Conservation (phyloP, 106 monocot species). For the Cymbidium sinense region DNA sequence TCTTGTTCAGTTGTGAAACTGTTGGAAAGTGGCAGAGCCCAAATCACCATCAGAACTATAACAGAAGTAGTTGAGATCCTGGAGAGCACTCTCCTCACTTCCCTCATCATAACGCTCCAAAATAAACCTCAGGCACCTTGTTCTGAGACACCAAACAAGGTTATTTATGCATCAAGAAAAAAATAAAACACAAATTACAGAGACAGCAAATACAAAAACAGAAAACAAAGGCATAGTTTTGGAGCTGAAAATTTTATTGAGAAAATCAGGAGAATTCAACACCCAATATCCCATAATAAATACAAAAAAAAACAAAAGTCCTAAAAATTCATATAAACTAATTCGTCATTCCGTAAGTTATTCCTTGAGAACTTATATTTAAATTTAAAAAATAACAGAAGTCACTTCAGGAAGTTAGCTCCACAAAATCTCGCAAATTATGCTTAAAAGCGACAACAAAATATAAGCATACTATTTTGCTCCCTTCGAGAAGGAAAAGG, state of each 20-base stretch:
- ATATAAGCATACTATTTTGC: not conserved
- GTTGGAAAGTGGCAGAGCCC: constrained; percentile 11
- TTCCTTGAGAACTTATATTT: not conserved
- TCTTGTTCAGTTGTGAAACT: constrained; percentile 36
- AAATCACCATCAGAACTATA: constrained; percentile 16
- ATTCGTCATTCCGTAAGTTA: not conserved
- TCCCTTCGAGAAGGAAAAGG: not conserved
- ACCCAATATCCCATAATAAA: not conserved
- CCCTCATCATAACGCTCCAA: not conserved
- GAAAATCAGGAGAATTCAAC: not conserved
- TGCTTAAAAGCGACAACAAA: constrained; percentile 4
- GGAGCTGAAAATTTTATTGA: not conserved
- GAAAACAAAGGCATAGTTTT: not conserved
- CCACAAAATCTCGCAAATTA: not conserved
- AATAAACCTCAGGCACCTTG: not conserved
- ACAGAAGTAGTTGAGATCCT: not conserved
- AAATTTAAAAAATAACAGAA: not conserved
- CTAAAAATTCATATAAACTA: not conserved
- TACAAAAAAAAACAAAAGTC: not conserved
- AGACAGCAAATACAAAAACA: not conserved
- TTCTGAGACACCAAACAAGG: not conserved
- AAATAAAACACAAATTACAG: not conserved
- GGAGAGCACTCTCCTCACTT: not conserved
- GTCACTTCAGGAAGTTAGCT: not conserved
- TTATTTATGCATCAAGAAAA: not conserved